Base-by-base conservation (phyloP, 306 rosid genomes). In the Mimosa bimucronata region DNA sequence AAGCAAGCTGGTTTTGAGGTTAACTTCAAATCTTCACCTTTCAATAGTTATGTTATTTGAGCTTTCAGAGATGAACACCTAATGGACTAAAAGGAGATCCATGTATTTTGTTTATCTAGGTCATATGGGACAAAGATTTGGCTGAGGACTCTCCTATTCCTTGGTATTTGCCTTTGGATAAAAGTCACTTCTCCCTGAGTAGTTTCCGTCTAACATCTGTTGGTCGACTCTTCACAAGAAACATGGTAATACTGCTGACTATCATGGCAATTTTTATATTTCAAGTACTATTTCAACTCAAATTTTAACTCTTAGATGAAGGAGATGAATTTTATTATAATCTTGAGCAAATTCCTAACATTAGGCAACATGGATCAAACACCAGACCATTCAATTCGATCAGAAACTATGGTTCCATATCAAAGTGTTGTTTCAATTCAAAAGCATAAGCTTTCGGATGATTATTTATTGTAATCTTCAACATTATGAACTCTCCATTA, bases 1-100 rank as follows among this genome's bases (percentile, higher is more conserved):
- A 88, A 88, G 76, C 89, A 89, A 93, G 97, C 97, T 9, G 94
- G 97, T 80, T 93, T 93, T 86, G 92, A 93, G 98, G 98, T 93
- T 45, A 65, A 84, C 75, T 72, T 61, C 4, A 40, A 66, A 34
- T 40, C 16, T 18, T 38, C 40, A 46, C 48, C 48, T 38, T 79
- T 34, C 67, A 12, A 34, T 64, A 13, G 42, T 44, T 21, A 42
- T 70, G 28, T 40, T 66, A 64, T 71, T 21, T 79, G 62, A 77
- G 74, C 55, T 67, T 29, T 9, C 50, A 38, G 66, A 71, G 44
- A 55, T 37, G 72, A 60, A 73, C 16, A 58, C 65, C 65, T 15
- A 44, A 45, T 65, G 40, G 72, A 42, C 75, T 61, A 40, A 80
- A 58, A 30, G 58, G 16, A 67, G 30, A 23, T 41, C 46, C 19